Evolutionary conservation across 139 green algal genomes (phyloP).

Genomic region (Tetradesmus obliquus): DNA sequence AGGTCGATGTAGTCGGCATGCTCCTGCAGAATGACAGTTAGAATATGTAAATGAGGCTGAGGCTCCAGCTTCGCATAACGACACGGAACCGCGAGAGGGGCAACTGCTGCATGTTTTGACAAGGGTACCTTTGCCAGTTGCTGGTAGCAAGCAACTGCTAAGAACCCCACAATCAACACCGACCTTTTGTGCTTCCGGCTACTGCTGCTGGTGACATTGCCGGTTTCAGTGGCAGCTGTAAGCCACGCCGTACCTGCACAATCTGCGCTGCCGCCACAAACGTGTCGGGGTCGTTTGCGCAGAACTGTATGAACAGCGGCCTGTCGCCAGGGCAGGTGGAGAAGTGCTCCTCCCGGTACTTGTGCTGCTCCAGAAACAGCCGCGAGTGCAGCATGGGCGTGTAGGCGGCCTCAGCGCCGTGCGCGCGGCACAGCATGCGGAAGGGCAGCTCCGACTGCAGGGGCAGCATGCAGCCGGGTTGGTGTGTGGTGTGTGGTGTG

Average conservation of each 20-base stretch:
- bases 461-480: background rate
- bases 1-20: constrained; percentile 92
- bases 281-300: constrained; percentile 92
- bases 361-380: constrained; percentile 81
- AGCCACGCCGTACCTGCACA: constrained; percentile 58
- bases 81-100: no score
- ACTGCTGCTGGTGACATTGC: background rate
- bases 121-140: no score
- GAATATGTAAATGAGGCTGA: background rate
- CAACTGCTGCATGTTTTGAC: background rate
- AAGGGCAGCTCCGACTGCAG: constrained; percentile 96
- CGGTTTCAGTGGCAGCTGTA: background rate
- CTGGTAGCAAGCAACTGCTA: no score
- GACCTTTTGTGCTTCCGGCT: background rate
- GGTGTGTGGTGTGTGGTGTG: background rate
- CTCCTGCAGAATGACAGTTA: background rate
- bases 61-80: no score
- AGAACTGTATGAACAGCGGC: constrained; percentile 98
- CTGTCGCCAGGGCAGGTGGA: constrained; percentile 82
- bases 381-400: constrained; percentile 97
- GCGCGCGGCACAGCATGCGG: constrained; percentile 85
- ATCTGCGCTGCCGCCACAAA: constrained; percentile 84
- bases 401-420: constrained; percentile 94
- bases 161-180: no score
- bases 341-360: constrained; percentile 94